phyloP scores from a whole-genome alignment of 2,329 filamentous ascomycete genomes.

The Colletotrichum filicis region DNA sequence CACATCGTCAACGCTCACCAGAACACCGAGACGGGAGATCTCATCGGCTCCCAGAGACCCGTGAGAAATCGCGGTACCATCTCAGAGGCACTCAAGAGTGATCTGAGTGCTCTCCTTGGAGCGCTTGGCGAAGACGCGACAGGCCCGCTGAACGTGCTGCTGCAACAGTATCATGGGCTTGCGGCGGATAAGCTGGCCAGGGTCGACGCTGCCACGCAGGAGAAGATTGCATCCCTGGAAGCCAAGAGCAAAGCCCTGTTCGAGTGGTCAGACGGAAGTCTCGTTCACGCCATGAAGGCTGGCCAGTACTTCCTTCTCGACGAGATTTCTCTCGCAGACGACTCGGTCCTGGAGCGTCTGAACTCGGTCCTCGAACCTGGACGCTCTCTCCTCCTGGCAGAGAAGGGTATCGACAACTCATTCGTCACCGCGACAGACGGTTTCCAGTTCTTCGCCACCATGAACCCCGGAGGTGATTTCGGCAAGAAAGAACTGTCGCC shows the following conservation, averaged over 20 bases:
- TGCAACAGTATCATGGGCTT: slow-evolving; percentile 69
- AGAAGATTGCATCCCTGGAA: slow-evolving; percentile 58
- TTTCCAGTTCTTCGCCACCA: slow-evolving; percentile 97
- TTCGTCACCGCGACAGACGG: slow-evolving; percentile 79
- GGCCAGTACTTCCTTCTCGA: slow-evolving; percentile 94
- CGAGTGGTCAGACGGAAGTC: slow-evolving; percentile 94
- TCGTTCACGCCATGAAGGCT: slow-evolving; percentile 92
- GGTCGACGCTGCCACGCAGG: slow-evolving; percentile 59
- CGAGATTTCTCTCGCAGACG: slow-evolving; percentile 96
- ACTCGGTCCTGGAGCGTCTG: slow-evolving; percentile 93
- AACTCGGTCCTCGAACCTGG: slow-evolving; percentile 96
- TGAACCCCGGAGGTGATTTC: slow-evolving; percentile 99
- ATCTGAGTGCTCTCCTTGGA: slow-evolving; percentile 63
- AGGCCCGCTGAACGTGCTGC: slow-evolving; percentile 63
- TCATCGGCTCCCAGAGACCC: slow-evolving; percentile 95
- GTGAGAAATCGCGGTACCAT: slow-evolving; percentile 85
- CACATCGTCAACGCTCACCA: slow-evolving; percentile 97
- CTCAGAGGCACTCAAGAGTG: slow-evolving; percentile 71
- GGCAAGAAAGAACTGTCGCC: slow-evolving; percentile 98
- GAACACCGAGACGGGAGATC: slow-evolving; percentile 95
- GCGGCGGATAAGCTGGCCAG: slow-evolving; percentile 52
- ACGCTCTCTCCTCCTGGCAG: slow-evolving; percentile 86
- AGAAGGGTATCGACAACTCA: slow-evolving; percentile 89
- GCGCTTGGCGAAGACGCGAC: slow-evolving; percentile 51
- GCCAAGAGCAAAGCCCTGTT: slow-evolving; percentile 86